Percentiles rank a stretch among this genome's conserved stretches.
Evolutionary conservation across 2,329 filamentous ascomycete species (phyloP).

Genomic region (Cladorrhinum sp.): DNA sequence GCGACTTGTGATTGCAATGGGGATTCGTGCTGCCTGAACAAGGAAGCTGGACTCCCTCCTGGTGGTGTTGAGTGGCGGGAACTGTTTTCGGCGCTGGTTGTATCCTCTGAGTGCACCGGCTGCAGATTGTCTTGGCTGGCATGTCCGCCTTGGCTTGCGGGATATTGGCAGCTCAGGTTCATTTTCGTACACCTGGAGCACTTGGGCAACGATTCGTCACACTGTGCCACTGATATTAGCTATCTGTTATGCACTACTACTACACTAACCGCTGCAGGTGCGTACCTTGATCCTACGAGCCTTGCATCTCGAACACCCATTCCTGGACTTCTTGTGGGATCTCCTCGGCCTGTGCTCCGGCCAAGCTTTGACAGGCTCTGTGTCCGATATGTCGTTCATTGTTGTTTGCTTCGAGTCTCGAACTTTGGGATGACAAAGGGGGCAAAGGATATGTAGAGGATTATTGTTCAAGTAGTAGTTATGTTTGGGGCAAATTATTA

Average conservation of each 20-base stretch:
- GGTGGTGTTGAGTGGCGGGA: constrained; percentile 1
- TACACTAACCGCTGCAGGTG: too few species aligned
- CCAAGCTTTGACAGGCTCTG: background rate
- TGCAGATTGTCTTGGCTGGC: background rate
- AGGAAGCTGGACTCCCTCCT: background rate
- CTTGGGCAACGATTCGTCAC: constrained; percentile 34
- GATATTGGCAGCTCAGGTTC: constrained; percentile 32
- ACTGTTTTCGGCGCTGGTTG: constrained; percentile 5
- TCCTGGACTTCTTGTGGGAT: constrained; percentile 34
- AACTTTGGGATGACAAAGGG: background rate
- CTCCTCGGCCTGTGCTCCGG: constrained; percentile 20
- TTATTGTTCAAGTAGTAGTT: too few species aligned
- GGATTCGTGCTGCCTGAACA: background rate
- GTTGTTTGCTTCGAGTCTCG: background rate
- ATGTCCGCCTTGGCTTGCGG: constrained; percentile 12
- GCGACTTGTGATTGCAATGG: constrained; percentile 12
- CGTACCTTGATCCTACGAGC: constrained; percentile 36
- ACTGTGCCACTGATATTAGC: constrained; percentile 25
- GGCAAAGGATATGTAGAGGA: too few species aligned
- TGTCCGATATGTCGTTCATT: background rate
- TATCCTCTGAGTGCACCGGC: background rate
- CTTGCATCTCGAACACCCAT: constrained; percentile 36
- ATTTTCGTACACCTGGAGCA: constrained; percentile 35
- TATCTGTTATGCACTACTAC: background rate
- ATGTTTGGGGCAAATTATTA: too few species aligned